These are phyloP conservation scores for Annulohypoxylon stygium DNA, from an alignment of 495 filamentous ascomycete genomes.

Conservation along the genomic window DNA sequence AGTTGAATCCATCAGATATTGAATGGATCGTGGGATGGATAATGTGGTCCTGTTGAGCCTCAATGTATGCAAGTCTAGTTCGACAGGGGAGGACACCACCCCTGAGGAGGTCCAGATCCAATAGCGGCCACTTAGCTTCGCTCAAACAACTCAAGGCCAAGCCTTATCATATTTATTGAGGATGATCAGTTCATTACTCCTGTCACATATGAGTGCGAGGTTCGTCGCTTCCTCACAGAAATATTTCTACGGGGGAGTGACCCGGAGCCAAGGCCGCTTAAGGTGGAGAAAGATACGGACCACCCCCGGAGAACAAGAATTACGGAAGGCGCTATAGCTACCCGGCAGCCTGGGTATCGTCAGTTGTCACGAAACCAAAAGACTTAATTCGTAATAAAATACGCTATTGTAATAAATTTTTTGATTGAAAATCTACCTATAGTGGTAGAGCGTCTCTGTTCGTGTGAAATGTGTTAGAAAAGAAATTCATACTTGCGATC, in stretches of 20 bases:
- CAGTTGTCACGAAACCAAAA: no score
- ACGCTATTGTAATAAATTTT: no score
- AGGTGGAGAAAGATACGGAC: constrained; percentile 2
- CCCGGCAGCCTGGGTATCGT: background rate
- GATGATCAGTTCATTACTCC: background rate
- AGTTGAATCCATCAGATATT: background rate
- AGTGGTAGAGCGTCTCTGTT: constrained; percentile 8
- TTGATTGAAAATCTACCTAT: background rate
- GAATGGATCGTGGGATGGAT: background rate
- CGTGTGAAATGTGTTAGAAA: background rate
- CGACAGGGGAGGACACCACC: background rate
- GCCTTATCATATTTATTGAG: background rate
- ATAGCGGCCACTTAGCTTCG: background rate
- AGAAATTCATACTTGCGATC: constrained; percentile 32
- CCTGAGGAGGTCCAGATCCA: background rate
- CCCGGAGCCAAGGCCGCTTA: background rate
- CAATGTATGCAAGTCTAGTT: constrained; percentile 5
- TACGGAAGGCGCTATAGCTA: background rate
- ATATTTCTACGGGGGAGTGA: no score
- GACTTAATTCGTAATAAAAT: no score
- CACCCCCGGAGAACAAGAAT: background rate
- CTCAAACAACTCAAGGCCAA: background rate
- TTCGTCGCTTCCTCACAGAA: background rate
- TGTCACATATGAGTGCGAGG: background rate
- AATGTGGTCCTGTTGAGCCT: constrained; percentile 6